Conservation (phyloP, 768 basidiomycete species). For the Phlebiopsis flavidoalba region DNA sequence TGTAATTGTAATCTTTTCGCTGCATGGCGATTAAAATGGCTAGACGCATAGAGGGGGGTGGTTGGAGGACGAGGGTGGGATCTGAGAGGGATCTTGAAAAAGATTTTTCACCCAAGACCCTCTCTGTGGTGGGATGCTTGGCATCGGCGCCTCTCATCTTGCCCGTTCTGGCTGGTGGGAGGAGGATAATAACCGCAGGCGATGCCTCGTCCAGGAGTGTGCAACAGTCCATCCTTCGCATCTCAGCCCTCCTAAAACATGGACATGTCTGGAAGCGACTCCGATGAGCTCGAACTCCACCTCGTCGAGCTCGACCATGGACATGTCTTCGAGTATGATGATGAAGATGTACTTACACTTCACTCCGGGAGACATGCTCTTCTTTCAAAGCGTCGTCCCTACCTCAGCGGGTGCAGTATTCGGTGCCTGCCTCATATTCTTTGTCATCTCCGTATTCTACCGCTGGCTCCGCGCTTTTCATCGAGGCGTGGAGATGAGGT, state of each 20-base stretch:
- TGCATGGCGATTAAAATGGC: too few species aligned
- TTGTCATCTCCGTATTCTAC: background rate
- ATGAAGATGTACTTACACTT: slow-evolving; percentile 1
- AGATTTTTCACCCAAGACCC: too few species aligned
- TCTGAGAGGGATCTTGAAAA: too few species aligned
- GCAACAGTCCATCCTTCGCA: background rate
- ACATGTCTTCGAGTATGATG: background rate
- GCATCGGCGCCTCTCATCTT: too few species aligned
- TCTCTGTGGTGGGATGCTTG: too few species aligned
- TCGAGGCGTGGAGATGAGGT: background rate
- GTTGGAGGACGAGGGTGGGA: too few species aligned
- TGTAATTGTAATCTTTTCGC: too few species aligned
- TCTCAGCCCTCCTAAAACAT: background rate
- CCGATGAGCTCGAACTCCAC: background rate
- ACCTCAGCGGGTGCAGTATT: background rate
- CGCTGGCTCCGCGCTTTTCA: background rate
- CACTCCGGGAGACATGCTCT: background rate
- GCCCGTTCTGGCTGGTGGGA: too few species aligned
- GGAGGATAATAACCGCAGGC: background rate
- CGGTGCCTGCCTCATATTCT: background rate
- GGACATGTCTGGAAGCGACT: background rate
- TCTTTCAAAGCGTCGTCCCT: background rate
- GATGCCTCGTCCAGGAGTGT: background rate
- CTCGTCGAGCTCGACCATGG: background rate
- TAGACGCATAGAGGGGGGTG: too few species aligned